Evolutionary conservation across 2,329 filamentous ascomycete species (phyloP).

Genomic region (Exophiala spinifera): DNA sequence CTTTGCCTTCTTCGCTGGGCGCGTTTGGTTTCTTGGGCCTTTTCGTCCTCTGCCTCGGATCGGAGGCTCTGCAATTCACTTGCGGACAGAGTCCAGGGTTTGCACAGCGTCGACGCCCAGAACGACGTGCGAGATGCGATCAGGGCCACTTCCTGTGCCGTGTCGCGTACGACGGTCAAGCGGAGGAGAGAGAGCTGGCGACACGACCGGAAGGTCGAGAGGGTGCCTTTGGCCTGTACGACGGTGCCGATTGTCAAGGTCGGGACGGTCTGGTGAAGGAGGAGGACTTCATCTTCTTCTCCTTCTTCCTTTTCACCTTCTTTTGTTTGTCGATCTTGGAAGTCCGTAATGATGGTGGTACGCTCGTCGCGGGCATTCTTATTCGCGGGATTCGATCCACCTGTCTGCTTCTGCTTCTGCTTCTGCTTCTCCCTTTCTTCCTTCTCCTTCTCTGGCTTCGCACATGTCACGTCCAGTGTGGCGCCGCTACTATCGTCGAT

Average conservation of each 20-base stretch:
- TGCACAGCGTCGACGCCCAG: conserved; percentile 48
- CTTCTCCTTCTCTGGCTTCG: conserved; percentile 33
- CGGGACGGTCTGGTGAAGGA: conserved; percentile 31
- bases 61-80: conserved; percentile 44
- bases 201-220: conserved; percentile 49
- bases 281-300: not conserved
- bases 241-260: conserved; percentile 51
- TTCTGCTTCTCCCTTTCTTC: not conserved
- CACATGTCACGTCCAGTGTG: conserved; percentile 55
- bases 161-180: conserved; percentile 48
- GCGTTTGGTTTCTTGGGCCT: conserved; percentile 38
- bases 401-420: too few species aligned
- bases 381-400: too few species aligned
- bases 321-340: too few species aligned
- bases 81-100: conserved; percentile 52
- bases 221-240: conserved; percentile 56
- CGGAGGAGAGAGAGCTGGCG: conserved; percentile 57
- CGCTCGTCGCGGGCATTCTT: not conserved
- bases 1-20: conserved; percentile 31
- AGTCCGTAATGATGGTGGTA: too few species aligned
- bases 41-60: conserved; percentile 41
- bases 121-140: conserved; percentile 52
- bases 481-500: conserved; percentile 61
- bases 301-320: not conserved
- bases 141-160: conserved; percentile 53